Conservation (phyloP, 768 basidiomycete species). For the Epithele typhae region DNA sequence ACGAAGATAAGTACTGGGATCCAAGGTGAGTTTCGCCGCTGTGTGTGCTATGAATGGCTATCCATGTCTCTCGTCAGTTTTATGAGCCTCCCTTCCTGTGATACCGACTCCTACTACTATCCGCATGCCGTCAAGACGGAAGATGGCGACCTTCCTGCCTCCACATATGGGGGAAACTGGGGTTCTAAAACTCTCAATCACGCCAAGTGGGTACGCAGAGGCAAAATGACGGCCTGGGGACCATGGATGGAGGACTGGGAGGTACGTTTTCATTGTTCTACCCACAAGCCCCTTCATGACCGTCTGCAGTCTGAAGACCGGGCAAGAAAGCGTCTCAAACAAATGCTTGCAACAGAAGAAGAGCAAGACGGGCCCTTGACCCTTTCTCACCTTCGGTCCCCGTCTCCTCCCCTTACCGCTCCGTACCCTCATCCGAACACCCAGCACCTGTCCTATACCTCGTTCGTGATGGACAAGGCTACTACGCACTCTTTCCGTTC, state of each 20-base stretch:
- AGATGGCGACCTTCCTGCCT: conserved; percentile 41
- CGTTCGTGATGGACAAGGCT: conserved; percentile 82
- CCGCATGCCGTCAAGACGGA: conserved; percentile 71
- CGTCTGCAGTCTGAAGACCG: conserved; percentile 67
- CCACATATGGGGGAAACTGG: conserved; percentile 70
- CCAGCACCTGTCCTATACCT: conserved; percentile 73
- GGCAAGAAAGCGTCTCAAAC: conserved; percentile 74
- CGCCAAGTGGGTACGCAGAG: conserved; percentile 78
- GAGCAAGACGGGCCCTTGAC: conserved; percentile 70
- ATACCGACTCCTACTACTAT: conserved; percentile 80
- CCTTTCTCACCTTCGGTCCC: conserved; percentile 72
- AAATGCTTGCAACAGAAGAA: conserved; percentile 52
- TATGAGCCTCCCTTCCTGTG: conserved; percentile 40
- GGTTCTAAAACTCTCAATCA: conserved; percentile 72
- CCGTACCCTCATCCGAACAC: conserved; percentile 68
- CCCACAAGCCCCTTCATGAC: no score
- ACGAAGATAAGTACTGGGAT: conserved; percentile 24
- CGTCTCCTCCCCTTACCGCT: conserved; percentile 72
- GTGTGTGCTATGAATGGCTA: neutral
- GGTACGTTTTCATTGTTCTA: conserved; percentile 53
- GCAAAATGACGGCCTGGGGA: conserved; percentile 82
- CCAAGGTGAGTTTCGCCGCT: conserved; percentile 18
- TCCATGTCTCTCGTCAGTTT: conserved; percentile 9
- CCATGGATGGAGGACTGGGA: conserved; percentile 85
- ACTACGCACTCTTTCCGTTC: conserved; percentile 84